These are phyloP conservation scores for Mycena galopus DNA, from an alignment of 768 basidiomycete species.

Conservation along the genomic window DNA sequence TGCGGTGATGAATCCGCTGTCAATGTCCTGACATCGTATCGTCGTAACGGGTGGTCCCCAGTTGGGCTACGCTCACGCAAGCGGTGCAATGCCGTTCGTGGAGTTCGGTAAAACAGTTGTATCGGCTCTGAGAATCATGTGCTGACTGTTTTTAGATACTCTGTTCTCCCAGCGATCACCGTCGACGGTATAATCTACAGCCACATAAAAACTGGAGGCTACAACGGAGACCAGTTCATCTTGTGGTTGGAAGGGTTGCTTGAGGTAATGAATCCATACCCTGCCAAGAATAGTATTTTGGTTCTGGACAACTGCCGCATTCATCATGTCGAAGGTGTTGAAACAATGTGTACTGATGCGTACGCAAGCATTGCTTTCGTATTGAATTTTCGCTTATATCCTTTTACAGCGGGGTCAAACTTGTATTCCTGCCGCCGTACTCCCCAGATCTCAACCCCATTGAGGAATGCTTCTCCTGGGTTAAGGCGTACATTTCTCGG, in stretches of 20 bases:
- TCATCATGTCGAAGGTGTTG: conserved; percentile 42
- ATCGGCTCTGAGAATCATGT: neutral
- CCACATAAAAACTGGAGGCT: conserved; percentile 32
- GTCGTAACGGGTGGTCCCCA: conserved; percentile 20
- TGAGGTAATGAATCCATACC: too few species aligned
- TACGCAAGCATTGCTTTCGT: neutral
- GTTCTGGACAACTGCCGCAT: conserved; percentile 49
- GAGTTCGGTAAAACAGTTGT: neutral
- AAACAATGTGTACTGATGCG: conserved; percentile 23
- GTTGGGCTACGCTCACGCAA: conserved; percentile 13
- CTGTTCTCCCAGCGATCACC: conserved; percentile 34
- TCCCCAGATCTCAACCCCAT: conserved; percentile 35
- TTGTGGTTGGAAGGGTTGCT: too few species aligned
- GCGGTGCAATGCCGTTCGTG: conserved; percentile 15
- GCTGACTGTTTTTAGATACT: conserved; percentile 24
- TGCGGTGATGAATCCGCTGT: conserved; percentile 30
- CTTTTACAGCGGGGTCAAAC: conserved; percentile 37
- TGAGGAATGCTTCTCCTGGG: conserved; percentile 30
- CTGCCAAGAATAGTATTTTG: conserved; percentile 39
- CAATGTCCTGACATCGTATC: conserved; percentile 27
- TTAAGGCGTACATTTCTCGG: conserved; percentile 41
- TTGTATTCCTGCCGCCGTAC: conserved; percentile 36
- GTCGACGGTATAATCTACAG: conserved; percentile 36
- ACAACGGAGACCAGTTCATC: conserved; percentile 32
- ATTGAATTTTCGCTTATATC: neutral